phyloP scores from a whole-genome alignment of 75 land plant genomes.

The Picea sitchensis region DNA sequence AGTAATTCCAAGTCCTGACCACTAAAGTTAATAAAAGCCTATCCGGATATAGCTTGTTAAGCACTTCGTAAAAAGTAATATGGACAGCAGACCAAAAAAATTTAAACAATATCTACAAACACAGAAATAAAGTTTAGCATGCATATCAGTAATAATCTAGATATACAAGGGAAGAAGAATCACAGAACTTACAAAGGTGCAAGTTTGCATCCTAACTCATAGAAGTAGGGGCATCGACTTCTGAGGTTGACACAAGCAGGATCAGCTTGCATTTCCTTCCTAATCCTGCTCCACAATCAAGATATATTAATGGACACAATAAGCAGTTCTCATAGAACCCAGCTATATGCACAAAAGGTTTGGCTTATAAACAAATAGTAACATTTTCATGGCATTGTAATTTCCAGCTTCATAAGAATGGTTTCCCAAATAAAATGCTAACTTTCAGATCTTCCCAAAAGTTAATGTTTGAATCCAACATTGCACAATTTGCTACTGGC shows the following conservation, averaged over 20 bases:
- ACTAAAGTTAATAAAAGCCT: no score
- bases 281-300: conserved; percentile 45
- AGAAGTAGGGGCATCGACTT: conserved; percentile 76
- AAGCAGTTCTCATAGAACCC: neutral
- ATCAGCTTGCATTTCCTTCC: conserved; percentile 91
- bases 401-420: neutral
- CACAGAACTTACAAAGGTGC: conserved; percentile 63
- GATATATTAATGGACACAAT: neutral
- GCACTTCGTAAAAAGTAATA: neutral
- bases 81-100: neutral
- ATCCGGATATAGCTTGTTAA: neutral
- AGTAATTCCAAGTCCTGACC: neutral
- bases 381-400: neutral
- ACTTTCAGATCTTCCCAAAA: neutral
- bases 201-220: conserved; percentile 85
- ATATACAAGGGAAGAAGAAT: neutral
- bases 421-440: neutral
- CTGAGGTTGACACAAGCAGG: conserved; percentile 82
- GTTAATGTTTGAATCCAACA: neutral
- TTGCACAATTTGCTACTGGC: neutral
- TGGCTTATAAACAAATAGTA: neutral
- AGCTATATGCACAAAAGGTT: neutral
- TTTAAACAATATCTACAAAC: neutral
- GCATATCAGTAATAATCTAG: neutral
- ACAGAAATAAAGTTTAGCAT: neutral